Base-by-base conservation (phyloP, 108 stramenopile species). In the Seminavis robusta region DNA sequence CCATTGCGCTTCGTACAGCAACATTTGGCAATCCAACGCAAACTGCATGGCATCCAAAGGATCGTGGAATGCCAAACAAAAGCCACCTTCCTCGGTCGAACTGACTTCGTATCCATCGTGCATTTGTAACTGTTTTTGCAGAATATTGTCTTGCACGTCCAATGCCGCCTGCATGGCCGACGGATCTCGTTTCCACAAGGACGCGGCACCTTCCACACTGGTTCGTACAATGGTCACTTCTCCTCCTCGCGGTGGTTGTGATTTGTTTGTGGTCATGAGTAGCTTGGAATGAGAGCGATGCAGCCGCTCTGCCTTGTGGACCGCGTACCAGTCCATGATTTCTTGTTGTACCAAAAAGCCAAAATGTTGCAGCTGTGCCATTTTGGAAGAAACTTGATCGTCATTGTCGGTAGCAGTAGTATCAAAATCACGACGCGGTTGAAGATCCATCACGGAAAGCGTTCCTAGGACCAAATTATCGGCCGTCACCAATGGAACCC, bases 81-180 rank as follows among this genome's bases (percentile, higher is more conserved):
- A 76, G 1, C 65, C 52, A 51, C 71, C 75, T 0, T 70, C 75
- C 43, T 71, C 70, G 25, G 75, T 76, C 0, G 54, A 50, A n/a
- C n/a, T n/a, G 27, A 76, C 67, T 62, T 76, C 75, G 30, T 76
- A 76, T n/a, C 75, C 75, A 3, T 52, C 37, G 31, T 71, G 65
- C n/a, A 58, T 51, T 0, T 65, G 33, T 41, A 59, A 71, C 42
- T 59, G 67, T 33, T 52, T 50, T 20, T 70, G 59, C 36, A 76
- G 67, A 20, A 76, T 71, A 27, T 46, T 62, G 38, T 76, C 70
- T 30, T 76, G 75, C 1, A 71, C 41, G 27, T 71, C 70, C 17
- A 66, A 59, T 10, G 75, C 69, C 41, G 61, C 69, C 40, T 71
- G 57, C 75, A 76, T 76, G 6, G 75, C 41, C 25, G 33, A 10